These are phyloP conservation scores for Paramarasmius palmivorus DNA, from an alignment of 1,284 basidiomycete genomes.

Conservation along the genomic window DNA sequence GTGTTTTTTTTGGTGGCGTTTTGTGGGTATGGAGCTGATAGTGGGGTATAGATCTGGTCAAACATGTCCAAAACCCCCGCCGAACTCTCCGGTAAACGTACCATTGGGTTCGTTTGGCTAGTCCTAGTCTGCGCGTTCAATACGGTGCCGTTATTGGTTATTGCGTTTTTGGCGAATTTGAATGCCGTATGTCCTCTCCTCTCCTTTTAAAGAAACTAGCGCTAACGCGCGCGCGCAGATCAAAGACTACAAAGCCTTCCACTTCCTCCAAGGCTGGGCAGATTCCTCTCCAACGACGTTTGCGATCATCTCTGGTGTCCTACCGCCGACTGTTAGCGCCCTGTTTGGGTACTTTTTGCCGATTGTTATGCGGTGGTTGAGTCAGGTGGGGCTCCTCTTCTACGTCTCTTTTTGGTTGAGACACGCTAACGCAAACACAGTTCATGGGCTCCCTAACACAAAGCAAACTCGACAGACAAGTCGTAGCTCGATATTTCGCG, in stretches of 20 bases:
- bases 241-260: conserved; percentile 56
- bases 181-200: conserved; percentile 50
- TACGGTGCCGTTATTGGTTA: conserved; percentile 82
- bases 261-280: conserved; percentile 73
- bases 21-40: conserved; percentile 1
- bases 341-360: conserved; percentile 90
- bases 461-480: conserved; percentile 82
- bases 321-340: conserved; percentile 86
- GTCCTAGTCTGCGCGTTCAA: conserved; percentile 85
- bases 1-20: conserved; percentile 26
- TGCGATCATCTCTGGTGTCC: conserved; percentile 81
- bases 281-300: conserved; percentile 61
- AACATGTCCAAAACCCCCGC: conserved; percentile 79
- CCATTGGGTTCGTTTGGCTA: conserved; percentile 78
- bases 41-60: conserved; percentile 68
- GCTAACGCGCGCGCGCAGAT: conserved; percentile 36
- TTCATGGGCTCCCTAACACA: conserved; percentile 83
- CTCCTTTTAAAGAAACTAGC: too few relatives aligned
- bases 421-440: conserved; percentile 27
- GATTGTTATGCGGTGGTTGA: conserved; percentile 82
- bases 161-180: conserved; percentile 83
- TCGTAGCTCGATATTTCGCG: conserved; percentile 87
- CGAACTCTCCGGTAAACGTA: conserved; percentile 66
- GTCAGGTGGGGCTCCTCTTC: conserved; percentile 31
- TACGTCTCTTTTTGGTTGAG: neutral